Base-by-base conservation (phyloP, 2,329 filamentous ascomycete genomes). In the Colletotrichum shisoi region DNA sequence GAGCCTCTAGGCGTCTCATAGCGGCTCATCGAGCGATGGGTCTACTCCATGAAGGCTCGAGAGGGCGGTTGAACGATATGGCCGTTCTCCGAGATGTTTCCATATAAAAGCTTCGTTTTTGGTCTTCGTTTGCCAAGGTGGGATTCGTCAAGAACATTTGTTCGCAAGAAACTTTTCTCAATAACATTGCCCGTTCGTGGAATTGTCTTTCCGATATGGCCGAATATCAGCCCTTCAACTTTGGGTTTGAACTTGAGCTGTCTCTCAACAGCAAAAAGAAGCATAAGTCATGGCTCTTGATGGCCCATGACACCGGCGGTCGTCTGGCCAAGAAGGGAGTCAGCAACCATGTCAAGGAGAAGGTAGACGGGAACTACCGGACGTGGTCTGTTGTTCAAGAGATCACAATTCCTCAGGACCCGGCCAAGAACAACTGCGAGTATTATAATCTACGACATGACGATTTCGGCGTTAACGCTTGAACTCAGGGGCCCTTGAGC, bases 201-300 rank as follows among this genome's bases (percentile, higher is more conserved):
- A 27, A 19, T 5, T 15, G 1, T 12, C 37, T 4, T 17, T 27
- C 8, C 11, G 19, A 56, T 2, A 65, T 68, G 65, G n/a, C 62
- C 17, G 27, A 9, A 11, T 65, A 60, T 45, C 61, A 52, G 21
- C 45, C 65, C 4, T 51, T 68, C 54, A 60, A 52, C 54, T 80
- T 80, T 54, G 78, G 78, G 21, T 67, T 80, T 21, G 78, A 80
- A 70, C 72, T 80, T 24, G 78, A 80, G 70, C 71, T 80, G 3
- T 74, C 79, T 6, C 70, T 80, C 3, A 73, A 71, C 12, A 72
- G 74, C 63, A 73, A 72, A 52, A 75, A 76, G 42, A 77, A 75
- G 65, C 71, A 76, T 62, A 74, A 74, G 9, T 70, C 71, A 4
- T 79, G 78, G 77, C 70, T 71, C 4, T 63, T 73, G 2, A 72